A percentile compares a stretch with the other conserved stretches of the same genome.
phyloP scores from a whole-genome alignment of 768 basidiomycete species.

The Phaeotremella skinneri region DNA sequence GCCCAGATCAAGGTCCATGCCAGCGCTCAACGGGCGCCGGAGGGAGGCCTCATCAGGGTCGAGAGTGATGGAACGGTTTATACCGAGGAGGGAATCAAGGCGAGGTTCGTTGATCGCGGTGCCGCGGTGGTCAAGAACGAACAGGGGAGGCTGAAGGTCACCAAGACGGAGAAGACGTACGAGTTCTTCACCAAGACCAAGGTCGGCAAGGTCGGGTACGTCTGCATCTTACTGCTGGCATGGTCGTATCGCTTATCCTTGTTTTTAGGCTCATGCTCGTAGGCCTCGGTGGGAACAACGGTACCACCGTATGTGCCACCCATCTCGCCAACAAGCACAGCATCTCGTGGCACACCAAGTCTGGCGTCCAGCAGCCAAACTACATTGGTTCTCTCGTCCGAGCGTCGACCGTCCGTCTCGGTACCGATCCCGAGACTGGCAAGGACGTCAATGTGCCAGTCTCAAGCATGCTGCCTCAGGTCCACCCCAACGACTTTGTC shows the following conservation, averaged over 20 bases:
- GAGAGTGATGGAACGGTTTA: conserved; percentile 42
- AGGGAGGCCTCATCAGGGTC: conserved; percentile 49
- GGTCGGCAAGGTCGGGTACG: conserved; percentile 89
- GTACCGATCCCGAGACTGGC: conserved; percentile 70
- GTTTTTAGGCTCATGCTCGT: conserved; percentile 83
- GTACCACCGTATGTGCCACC: conserved; percentile 86
- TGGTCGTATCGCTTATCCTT: conserved; percentile 16
- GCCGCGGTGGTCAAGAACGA: conserved; percentile 59
- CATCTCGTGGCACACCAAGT: conserved; percentile 92
- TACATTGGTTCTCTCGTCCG: conserved; percentile 96
- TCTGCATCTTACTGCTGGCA: conserved; percentile 24
- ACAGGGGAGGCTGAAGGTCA: conserved; percentile 73
- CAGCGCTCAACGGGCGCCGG: conserved; percentile 43
- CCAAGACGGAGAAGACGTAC: conserved; percentile 72
- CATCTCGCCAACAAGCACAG: conserved; percentile 93
- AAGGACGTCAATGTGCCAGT: conserved; percentile 91
- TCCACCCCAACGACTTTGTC: conserved; percentile 95
- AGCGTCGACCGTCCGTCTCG: conserved; percentile 90
- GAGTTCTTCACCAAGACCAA: conserved; percentile 87
- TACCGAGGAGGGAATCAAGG: conserved; percentile 42
- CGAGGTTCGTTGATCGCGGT: conserved; percentile 43
- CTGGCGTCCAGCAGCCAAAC: conserved; percentile 87
- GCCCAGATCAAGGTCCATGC: conserved; percentile 37
- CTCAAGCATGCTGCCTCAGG: conserved; percentile 91
- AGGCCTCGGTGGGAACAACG: conserved; percentile 96